phyloP scores from a whole-genome alignment of 306 rosid species.

The Vigna trinervia region DNA sequence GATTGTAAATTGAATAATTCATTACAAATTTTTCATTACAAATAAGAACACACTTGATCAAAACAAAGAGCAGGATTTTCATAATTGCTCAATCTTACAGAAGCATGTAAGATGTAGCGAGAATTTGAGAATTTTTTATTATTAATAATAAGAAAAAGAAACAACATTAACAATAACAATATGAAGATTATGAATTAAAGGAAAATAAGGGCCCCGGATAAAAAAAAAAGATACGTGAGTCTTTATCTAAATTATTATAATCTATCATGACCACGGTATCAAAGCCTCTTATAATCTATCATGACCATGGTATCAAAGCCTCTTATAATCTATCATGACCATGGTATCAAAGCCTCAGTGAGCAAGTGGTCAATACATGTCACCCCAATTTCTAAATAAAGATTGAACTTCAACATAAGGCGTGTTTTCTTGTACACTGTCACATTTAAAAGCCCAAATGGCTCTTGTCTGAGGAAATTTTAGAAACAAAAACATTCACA shows the following conservation, averaged over 20 bases:
- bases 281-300: not conserved
- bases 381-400: not conserved
- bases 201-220: not conserved
- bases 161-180: not conserved
- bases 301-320: not conserved
- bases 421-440: not conserved
- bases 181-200: not conserved
- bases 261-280: slow-evolving; percentile 13
- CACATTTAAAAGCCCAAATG: not conserved
- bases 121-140: not conserved
- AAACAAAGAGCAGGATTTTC: not conserved
- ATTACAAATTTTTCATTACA: not conserved
- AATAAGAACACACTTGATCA: not conserved
- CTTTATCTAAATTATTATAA: not conserved
- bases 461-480: not conserved
- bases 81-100: not conserved
- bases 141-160: not conserved
- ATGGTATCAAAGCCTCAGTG: slow-evolving; percentile 6
- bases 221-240: not conserved
- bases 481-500: not conserved
- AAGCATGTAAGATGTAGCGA: slow-evolving; percentile 3
- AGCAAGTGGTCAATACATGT: not conserved
- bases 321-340: not conserved
- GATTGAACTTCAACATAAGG: not conserved
- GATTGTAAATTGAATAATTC: not conserved